A percentile compares a stretch with the other conserved stretches of the same genome.
These are phyloP conservation scores for Brachypodium distachyon DNA, from an alignment of 202 grass and related monocot species.

Conservation along the genomic window DNA sequence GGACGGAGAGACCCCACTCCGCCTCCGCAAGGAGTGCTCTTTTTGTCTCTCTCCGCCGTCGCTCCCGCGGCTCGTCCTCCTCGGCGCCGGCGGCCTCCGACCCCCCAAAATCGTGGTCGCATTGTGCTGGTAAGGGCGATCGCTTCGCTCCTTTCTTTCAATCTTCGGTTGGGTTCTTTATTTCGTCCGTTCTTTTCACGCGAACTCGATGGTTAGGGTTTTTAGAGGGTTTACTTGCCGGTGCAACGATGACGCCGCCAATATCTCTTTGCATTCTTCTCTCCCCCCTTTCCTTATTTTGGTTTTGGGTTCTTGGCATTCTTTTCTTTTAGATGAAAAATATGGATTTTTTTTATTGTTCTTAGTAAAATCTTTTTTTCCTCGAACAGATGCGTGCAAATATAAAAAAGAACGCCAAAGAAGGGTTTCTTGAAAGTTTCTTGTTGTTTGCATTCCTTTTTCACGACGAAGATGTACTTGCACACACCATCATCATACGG, in stretches of 20 bases:
- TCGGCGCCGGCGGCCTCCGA: neutral
- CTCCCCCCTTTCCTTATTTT: neutral
- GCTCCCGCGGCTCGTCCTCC: neutral
- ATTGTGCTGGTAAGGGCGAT: conserved; percentile 6
- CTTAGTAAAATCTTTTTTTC: neutral
- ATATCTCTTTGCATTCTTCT: neutral
- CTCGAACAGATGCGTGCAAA: too few species aligned
- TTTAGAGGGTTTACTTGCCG: neutral
- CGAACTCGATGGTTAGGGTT: neutral
- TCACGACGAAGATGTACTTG: too few species aligned
- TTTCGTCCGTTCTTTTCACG: neutral
- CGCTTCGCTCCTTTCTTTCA: neutral
- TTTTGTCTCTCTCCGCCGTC: neutral
- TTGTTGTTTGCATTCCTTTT: too few species aligned
- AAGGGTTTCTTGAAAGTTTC: too few species aligned
- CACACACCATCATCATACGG: too few species aligned
- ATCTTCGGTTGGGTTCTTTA: neutral
- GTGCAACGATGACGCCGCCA: neutral
- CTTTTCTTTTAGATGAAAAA: neutral
- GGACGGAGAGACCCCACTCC: too few species aligned
- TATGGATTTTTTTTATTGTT: neutral
- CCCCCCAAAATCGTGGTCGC: neutral
- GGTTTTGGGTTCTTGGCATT: neutral
- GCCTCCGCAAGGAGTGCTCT: neutral
- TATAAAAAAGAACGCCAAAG: too few species aligned